These are phyloP conservation scores for Russula emetica DNA, from an alignment of 768 basidiomycete species.

Conservation along the genomic window DNA sequence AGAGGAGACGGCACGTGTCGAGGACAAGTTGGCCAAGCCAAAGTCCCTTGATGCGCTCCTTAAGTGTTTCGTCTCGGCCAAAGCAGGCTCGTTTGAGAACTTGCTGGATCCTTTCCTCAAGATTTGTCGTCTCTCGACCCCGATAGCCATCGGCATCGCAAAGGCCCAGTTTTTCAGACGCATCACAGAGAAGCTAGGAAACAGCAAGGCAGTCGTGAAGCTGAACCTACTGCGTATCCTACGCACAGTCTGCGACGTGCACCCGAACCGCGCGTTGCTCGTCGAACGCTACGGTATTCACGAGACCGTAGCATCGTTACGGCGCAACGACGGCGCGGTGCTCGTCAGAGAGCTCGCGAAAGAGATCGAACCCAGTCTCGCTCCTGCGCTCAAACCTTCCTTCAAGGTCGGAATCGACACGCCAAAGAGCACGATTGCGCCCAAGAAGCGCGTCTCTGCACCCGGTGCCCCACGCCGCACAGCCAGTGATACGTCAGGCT, in stretches of 20 bases:
- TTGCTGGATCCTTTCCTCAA: constrained; percentile 90
- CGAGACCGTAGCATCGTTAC: constrained; percentile 75
- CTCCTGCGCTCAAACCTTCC: constrained; percentile 62
- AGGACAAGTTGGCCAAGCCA: constrained; percentile 75
- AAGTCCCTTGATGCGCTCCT: constrained; percentile 64
- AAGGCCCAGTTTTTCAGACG: constrained; percentile 84
- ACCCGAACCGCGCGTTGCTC: constrained; percentile 77
- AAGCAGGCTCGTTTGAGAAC: constrained; percentile 88
- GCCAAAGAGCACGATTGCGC: constrained; percentile 46
- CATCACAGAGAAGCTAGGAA: constrained; percentile 73
- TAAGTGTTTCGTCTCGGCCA: constrained; percentile 76
- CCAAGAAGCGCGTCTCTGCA: constrained; percentile 43
- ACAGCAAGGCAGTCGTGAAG: constrained; percentile 82
- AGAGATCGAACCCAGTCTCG: constrained; percentile 75
- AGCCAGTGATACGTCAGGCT: constrained; percentile 61
- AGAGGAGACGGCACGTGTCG: constrained; percentile 92
- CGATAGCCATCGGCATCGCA: constrained; percentile 71
- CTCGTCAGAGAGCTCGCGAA: constrained; percentile 85
- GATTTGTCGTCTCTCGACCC: constrained; percentile 75
- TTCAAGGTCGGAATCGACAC: constrained; percentile 32
- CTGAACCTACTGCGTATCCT: constrained; percentile 86
- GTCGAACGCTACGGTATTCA: constrained; percentile 80
- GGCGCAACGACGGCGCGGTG: constrained; percentile 83
- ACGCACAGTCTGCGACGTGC: constrained; percentile 80
- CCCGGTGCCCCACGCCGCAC: constrained; percentile 46